phyloP scores from a whole-genome alignment of 1,139 yeast genomes.

The Sugiyamaella pinicola region DNA sequence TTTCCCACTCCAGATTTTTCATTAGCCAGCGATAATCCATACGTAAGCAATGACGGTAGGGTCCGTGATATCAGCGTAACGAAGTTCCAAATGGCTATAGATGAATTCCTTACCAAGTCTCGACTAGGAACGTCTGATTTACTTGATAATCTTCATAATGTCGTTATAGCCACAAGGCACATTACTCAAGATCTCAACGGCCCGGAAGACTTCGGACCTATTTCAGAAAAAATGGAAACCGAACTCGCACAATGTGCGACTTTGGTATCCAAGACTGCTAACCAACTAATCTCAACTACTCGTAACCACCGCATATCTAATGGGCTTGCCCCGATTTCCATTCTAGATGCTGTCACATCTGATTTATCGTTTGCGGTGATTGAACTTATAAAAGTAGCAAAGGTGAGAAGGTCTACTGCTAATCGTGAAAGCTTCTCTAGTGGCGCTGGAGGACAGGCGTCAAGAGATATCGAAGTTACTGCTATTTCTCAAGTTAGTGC shows the following conservation, averaged over 20 bases:
- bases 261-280: constrained; percentile 66
- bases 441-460: not conserved
- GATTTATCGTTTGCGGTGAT: constrained; percentile 75
- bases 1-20: constrained; percentile 26
- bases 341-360: constrained; percentile 76
- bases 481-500: constrained; percentile 2
- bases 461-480: constrained; percentile 3
- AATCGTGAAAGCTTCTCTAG: constrained; percentile 3
- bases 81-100: constrained; percentile 40
- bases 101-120: constrained; percentile 39
- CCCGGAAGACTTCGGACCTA: constrained; percentile 28
- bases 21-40: constrained; percentile 30
- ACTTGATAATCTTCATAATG: constrained; percentile 40
- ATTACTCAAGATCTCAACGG: constrained; percentile 46
- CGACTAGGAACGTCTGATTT: constrained; percentile 34
- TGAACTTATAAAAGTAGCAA: constrained; percentile 63
- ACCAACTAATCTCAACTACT: constrained; percentile 76
- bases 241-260: constrained; percentile 38
- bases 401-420: constrained; percentile 30
- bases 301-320: constrained; percentile 72
- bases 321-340: constrained; percentile 65
- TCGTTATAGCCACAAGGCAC: constrained; percentile 43
- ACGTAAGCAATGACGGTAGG: constrained; percentile 33
- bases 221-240: constrained; percentile 29
- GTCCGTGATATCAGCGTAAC: constrained; percentile 35